A percentile compares a stretch with the other conserved stretches of the same genome.
Conservation (phyloP, 139 green algal species). For the Chlorella sp. region DNA sequence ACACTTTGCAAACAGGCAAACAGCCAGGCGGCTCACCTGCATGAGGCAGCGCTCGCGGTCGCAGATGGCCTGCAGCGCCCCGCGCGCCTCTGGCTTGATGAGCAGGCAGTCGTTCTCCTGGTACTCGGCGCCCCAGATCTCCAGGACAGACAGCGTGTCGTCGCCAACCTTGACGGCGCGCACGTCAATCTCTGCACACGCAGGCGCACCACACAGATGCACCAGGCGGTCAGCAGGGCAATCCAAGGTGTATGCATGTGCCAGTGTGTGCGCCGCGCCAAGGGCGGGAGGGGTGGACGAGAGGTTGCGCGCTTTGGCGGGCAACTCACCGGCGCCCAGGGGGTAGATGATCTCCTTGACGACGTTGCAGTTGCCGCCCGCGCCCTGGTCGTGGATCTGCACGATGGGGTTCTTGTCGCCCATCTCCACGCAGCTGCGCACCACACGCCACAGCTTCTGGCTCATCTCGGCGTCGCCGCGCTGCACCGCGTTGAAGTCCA, state of each 20-base stretch:
- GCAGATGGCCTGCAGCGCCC: conserved; percentile 78
- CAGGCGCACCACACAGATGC: no score
- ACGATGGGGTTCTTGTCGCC: conserved; percentile 92
- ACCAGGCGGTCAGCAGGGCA: no score
- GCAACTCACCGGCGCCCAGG: conserved; percentile 53
- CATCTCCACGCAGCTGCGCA: conserved; percentile 94
- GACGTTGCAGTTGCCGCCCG: conserved; percentile 98
- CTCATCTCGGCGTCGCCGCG: conserved; percentile 94
- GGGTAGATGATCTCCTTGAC: conserved; percentile 99
- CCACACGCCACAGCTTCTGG: conserved; percentile 98
- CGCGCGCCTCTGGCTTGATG: conserved; percentile 69
- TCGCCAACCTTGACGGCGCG: conserved; percentile 85
- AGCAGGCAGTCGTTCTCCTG: conserved; percentile 97
- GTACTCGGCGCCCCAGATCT: conserved; percentile 99
- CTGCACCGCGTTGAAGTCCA: conserved; percentile 99
- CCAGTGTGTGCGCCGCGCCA: no score
- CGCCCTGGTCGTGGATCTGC: conserved; percentile 72
- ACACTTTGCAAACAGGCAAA: neutral
- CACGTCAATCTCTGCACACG: conserved; percentile 84
- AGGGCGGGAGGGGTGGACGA: no score
- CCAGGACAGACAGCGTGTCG: conserved; percentile 93
- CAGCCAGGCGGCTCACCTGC: conserved; percentile 45
- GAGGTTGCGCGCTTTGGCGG: no score
- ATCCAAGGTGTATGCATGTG: no score
- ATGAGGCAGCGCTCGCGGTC: conserved; percentile 86